Base-by-base conservation (phyloP, 306 rosid genomes). In the Canavalia ensiformis region DNA sequence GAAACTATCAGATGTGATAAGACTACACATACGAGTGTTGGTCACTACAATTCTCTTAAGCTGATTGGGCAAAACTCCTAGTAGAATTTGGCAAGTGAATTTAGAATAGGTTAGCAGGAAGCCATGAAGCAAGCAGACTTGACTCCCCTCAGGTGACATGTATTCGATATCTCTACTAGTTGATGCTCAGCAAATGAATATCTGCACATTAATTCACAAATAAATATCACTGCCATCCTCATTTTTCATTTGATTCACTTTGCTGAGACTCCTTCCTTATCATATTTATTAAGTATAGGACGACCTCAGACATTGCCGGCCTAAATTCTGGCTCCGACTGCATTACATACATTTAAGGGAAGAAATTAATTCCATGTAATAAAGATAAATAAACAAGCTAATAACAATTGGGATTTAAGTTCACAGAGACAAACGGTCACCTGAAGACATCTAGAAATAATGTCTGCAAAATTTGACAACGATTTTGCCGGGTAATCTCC, bases 261-360 rank as follows among this genome's bases (percentile, higher is more conserved):
- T 89, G 83, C 4, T 49, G 81, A 66, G 90, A 78, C 84, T 88
- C 99, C 88, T 69, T 89, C 81, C 88, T 89, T 45, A 93, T 89
- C 99, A 96, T 92, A 80, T 90, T 92, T 41, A 87, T 72, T 6
- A 96, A 83, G 86, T 96, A 95, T 75, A 92, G 90, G 78, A 93
- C 99, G 1, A 96, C 99, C 78, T 89, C 96, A 25, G 99, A 93
- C 97, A 92, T 92, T 35, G 87, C 87, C 46, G 99, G 99, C 91
- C 99, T 90, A 76, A 92, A 93, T 87, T 93, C 97, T 33, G 97
- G 98, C 84, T 90, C 91, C 34, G 91, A 35, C 99, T 96, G 97
- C 88, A 81, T 81, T 84, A 46, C 51, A 51, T 13, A 73, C 42
- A 73, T 58, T 3, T 34, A 5, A 65, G 72, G 84, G 56, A 58